A percentile compares a stretch with the other conserved stretches of the same genome.
Conservation (phyloP, 805 yeast genomes). For the Hanseniaspora taiwanica region DNA sequence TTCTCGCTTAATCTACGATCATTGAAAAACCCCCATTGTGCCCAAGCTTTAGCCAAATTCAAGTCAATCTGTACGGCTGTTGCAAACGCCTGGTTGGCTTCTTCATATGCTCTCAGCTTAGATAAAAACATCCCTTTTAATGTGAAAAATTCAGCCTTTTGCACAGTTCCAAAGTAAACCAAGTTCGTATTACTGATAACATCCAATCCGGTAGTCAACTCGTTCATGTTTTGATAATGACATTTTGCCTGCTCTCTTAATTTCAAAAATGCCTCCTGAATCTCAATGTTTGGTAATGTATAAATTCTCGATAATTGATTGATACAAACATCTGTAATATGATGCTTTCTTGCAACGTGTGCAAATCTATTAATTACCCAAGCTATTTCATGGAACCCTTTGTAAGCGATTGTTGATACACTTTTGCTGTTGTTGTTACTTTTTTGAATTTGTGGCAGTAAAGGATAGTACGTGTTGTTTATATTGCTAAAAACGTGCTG, state of each 20-base stretch:
- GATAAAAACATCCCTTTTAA: constrained; percentile 96
- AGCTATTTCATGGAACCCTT: constrained; percentile 97
- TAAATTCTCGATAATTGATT: constrained; percentile 86
- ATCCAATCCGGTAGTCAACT: constrained; percentile 87
- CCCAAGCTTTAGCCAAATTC: constrained; percentile 96
- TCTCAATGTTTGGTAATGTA: constrained; percentile 92
- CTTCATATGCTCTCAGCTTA: constrained; percentile 78
- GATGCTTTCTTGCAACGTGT: constrained; percentile 93
- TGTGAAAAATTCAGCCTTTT: constrained; percentile 95
- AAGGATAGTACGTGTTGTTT: constrained; percentile 85
- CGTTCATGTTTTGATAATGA: constrained; percentile 84
- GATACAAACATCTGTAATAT: constrained; percentile 93
- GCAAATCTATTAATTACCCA: constrained; percentile 98
- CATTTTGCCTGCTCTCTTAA: constrained; percentile 96
- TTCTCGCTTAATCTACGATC: constrained; percentile 78
- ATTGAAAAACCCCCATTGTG: constrained; percentile 97
- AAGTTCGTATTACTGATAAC: constrained; percentile 92
- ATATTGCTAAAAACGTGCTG: constrained; percentile 96
- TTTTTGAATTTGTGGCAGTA: constrained; percentile 75
- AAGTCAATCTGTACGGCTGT: constrained; percentile 94
- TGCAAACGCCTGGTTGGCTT: constrained; percentile 95
- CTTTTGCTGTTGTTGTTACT: constrained; percentile 50
- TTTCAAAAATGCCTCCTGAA: constrained; percentile 93
- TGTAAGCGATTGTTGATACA: constrained; percentile 84
- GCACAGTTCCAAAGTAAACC: constrained; percentile 93